A percentile compares a stretch with the other conserved stretches of the same genome.
Evolutionary conservation across 352 stramenopile genomes (phyloP).

Genomic region (Discostella stelligera): DNA sequence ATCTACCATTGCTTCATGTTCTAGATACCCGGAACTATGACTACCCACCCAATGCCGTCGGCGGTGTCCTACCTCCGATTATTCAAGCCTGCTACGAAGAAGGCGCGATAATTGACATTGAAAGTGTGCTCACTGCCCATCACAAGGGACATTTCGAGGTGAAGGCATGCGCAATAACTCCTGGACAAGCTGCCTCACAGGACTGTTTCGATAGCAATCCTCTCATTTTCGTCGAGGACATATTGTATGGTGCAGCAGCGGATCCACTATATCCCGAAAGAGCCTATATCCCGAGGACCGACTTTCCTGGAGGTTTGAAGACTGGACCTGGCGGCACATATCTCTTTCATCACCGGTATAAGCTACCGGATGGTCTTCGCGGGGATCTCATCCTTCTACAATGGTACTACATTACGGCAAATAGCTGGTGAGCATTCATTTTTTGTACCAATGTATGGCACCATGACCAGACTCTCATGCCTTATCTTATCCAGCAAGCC

Average conservation of each 20-base stretch:
- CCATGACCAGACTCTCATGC: neutral
- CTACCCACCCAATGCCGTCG: conserved; percentile 39
- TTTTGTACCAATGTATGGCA: neutral
- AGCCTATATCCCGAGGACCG: conserved; percentile 42
- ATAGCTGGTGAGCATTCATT: conserved; percentile 8
- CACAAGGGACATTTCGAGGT: conserved; percentile 75
- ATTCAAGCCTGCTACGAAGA: conserved; percentile 54
- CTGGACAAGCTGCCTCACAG: conserved; percentile 55
- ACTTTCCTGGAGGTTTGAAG: conserved; percentile 15
- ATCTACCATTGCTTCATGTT: neutral
- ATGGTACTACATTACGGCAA: conserved; percentile 54
- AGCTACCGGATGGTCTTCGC: conserved; percentile 25
- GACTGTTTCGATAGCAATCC: conserved; percentile 64
- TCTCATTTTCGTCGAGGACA: conserved; percentile 52
- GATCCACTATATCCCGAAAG: conserved; percentile 49
- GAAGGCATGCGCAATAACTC: conserved; percentile 57
- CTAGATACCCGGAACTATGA: conserved; percentile 28
- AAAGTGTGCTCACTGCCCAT: conserved; percentile 68
- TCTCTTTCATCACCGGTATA: conserved; percentile 37
- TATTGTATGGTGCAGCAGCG: conserved; percentile 32
- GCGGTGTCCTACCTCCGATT: conserved; percentile 26
- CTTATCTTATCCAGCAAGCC: neutral
- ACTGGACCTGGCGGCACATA: conserved; percentile 18
- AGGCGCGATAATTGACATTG: conserved; percentile 54
- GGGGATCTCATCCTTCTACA: conserved; percentile 52